Percentiles rank a stretch among this genome's conserved stretches.
These are phyloP conservation scores for Hura crepitans DNA, from an alignment of 441 rosid genomes.

Conservation along the genomic window DNA sequence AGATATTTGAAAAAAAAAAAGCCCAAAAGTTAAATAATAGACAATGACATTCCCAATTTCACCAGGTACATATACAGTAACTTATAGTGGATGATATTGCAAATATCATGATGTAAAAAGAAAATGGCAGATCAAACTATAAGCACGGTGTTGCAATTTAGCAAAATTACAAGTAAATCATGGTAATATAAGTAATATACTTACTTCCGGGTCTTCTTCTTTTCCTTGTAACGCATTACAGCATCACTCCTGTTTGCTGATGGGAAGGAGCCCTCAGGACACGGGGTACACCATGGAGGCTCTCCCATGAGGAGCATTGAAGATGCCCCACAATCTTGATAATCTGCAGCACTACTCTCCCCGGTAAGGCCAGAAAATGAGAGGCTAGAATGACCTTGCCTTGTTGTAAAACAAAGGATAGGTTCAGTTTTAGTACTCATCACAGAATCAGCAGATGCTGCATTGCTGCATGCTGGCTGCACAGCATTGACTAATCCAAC, in stretches of 20 bases:
- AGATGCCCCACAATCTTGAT: conserved; percentile 91
- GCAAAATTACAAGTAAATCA: not conserved
- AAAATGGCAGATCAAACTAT: not conserved
- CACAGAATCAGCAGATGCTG: conserved; percentile 69
- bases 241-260: conserved; percentile 75
- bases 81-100: not conserved
- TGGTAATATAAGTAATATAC: conserved; percentile 22
- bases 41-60: not conserved
- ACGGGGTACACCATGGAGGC: conserved; percentile 84
- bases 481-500: conserved; percentile 41
- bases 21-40: too few species aligned
- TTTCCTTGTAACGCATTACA: conserved; percentile 94
- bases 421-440: conserved; percentile 90
- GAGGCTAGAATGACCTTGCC: conserved; percentile 58
- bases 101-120: not conserved
- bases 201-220: conserved; percentile 92
- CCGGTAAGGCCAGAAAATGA: conserved; percentile 94
- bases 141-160: not conserved
- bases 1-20: too few species aligned
- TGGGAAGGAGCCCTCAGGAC: conserved; percentile 52
- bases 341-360: conserved; percentile 72
- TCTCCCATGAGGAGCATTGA: conserved; percentile 74
- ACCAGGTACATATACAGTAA: not conserved
- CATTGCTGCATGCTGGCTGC: conserved; percentile 76
- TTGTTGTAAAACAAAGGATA: conserved; percentile 49